Evolutionary conservation across 2,329 filamentous ascomycete genomes (phyloP), one percentile per base, ranked within the genome.

Genomic region (Colletotrichum liaoningense): DNA sequence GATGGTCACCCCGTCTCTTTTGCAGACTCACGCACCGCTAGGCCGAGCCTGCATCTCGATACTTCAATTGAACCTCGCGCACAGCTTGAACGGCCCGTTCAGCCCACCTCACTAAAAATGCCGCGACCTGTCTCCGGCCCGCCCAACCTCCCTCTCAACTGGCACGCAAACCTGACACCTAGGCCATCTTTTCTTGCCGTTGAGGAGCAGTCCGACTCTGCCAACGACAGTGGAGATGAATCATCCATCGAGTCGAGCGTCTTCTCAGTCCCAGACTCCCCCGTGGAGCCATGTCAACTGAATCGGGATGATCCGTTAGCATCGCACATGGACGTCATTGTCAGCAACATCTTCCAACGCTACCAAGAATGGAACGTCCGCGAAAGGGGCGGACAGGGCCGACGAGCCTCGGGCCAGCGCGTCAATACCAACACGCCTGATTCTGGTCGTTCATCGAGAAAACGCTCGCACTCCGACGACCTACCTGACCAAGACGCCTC

Each of bases 191-290:
- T 63, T 16, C 19, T n/a, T 26, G 22, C n/a, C 33, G 28, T 60
- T 35, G 3, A 46, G 22, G 70, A 65, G 28, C 30, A 30, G 42
- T 35, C 26, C 4, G 70, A 60, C 19, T 55, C 59, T 3, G 33
- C 54, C 5, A 42, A 14, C n/a, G 70, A 73, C 1, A 70, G 66
- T 42, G 70, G 52, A 30, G 65, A 54, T 19, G 59, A 58, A 24
- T 72, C 59, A 22, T 66, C 67, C 2, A 19, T 70, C 24, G 67
- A 73, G 26, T 73, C 70, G 1, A 33, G 62, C 55, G 33, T 73
- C 9, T 73, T 69, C 46, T 70, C 70, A 9, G 60, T 71, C 14
- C 67, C 70, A 0, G 55, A 60, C 19, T 73, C 55, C 2, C 62
- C 70, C 2, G 6, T 63, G 1, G 67, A 73, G n/a, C 38, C 56